Conservation (phyloP, 2,329 filamentous ascomycete genomes). For the Aspergillus unguis region DNA sequence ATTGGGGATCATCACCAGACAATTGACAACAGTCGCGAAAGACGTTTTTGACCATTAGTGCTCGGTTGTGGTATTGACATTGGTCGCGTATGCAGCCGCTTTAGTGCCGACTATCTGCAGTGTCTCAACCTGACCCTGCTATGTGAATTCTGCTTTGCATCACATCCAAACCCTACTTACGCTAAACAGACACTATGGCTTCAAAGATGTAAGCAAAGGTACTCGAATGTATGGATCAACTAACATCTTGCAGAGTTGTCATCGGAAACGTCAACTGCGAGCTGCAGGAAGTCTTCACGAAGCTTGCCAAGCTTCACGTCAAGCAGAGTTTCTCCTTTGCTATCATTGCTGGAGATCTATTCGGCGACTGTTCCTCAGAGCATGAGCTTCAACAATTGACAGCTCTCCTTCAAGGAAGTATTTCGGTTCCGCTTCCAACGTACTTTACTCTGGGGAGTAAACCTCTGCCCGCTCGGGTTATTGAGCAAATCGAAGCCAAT, state of each 20-base stretch:
- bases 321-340: constrained; percentile 89
- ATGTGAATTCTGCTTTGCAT: constrained; percentile 13
- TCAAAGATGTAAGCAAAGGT: constrained; percentile 53
- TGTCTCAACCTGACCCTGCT: background rate
- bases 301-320: constrained; percentile 72
- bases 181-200: constrained; percentile 43
- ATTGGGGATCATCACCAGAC: background rate
- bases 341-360: constrained; percentile 80
- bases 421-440: constrained; percentile 73
- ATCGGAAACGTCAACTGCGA: constrained; percentile 80
- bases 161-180: constrained; percentile 11
- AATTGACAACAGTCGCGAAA: too few relatives aligned
- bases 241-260: constrained; percentile 55
- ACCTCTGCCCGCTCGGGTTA: constrained; percentile 66
- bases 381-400: constrained; percentile 59
- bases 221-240: background rate
- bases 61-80: too few relatives aligned
- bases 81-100: too few relatives aligned
- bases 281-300: constrained; percentile 71
- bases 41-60: too few relatives aligned
- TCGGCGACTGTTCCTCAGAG: constrained; percentile 51
- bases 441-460: constrained; percentile 83
- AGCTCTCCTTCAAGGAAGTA: constrained; percentile 67
- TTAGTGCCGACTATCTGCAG: too few relatives aligned
- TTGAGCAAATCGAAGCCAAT: constrained; percentile 69